phyloP scores from a whole-genome alignment of 441 rosid genomes.

The Erodium texanum region DNA sequence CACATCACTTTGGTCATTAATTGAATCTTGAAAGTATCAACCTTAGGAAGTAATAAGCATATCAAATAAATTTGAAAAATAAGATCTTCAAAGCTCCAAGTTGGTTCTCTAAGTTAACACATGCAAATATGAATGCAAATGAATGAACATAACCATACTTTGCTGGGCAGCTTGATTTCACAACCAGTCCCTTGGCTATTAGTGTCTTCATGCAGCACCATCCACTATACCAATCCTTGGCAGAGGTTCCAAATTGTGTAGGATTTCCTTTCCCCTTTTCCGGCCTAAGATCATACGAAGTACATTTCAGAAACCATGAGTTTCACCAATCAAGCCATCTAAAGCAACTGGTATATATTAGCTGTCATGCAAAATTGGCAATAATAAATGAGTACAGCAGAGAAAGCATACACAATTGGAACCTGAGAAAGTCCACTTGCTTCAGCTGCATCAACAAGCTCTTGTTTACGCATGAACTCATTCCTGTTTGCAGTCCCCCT shows the following conservation, averaged over 20 bases:
- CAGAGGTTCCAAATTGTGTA: constrained; percentile 57
- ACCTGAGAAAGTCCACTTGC: constrained; percentile 82
- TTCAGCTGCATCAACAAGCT: constrained; percentile 83
- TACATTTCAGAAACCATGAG: constrained; percentile 10
- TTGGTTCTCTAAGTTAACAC: not conserved
- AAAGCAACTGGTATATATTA: not conserved
- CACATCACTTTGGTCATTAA: not conserved
- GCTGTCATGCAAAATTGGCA: not conserved
- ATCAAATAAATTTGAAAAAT: not conserved
- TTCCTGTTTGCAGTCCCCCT: constrained; percentile 58
- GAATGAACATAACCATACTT: constrained; percentile 38
- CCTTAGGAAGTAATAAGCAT: not conserved
- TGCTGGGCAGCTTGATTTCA: constrained; percentile 91
- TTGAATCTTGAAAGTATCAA: not conserved
- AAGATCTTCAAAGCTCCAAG: not conserved
- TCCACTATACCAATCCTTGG: constrained; percentile 81
- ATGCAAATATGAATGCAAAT: constrained; percentile 2
- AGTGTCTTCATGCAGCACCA: constrained; percentile 90
- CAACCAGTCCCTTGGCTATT: constrained; percentile 74
- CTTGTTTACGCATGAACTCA: constrained; percentile 75
- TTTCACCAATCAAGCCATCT: constrained; percentile 8
- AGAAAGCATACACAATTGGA: constrained; percentile 48
- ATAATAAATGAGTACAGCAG: constrained; percentile 6
- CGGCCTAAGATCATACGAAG: constrained; percentile 38
- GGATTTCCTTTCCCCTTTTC: constrained; percentile 74